These are phyloP conservation scores for Candida methanosorbosa DNA, from an alignment of 805 yeast genomes.

Conservation along the genomic window DNA sequence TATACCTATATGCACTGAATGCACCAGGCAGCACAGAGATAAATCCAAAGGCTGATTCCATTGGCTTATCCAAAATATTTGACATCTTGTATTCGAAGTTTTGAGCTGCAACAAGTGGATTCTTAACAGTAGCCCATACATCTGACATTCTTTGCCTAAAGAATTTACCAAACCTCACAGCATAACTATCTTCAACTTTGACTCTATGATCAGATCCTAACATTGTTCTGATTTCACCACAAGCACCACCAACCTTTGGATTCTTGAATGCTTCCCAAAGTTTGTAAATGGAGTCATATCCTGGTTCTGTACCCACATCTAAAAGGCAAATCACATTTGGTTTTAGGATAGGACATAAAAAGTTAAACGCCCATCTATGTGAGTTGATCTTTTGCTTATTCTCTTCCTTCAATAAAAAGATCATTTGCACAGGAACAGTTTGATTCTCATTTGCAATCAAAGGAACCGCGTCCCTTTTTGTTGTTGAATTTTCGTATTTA, in stretches of 20 bases:
- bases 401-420: constrained; percentile 83
- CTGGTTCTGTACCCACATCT: constrained; percentile 94
- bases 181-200: constrained; percentile 20
- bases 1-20: constrained; percentile 83
- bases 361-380: constrained; percentile 94
- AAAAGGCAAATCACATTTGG: constrained; percentile 78
- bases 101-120: constrained; percentile 89
- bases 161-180: constrained; percentile 13
- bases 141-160: constrained; percentile 39
- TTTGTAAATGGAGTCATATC: constrained; percentile 77
- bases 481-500: constrained; percentile 32
- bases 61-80: constrained; percentile 88
- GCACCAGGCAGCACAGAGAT: constrained; percentile 96
- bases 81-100: constrained; percentile 95
- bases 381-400: constrained; percentile 88
- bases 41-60: constrained; percentile 89
- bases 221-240: constrained; percentile 91
- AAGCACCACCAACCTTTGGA: constrained; percentile 88
- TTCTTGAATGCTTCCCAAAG: constrained; percentile 80
- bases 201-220: constrained; percentile 21
- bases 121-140: constrained; percentile 44
- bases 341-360: constrained; percentile 70
- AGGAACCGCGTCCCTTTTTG: constrained; percentile 55
- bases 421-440: constrained; percentile 72
- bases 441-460: constrained; percentile 41